Evolutionary conservation across 805 yeast species (phyloP).

Genomic region (Schwanniomyces vanrijiae): DNA sequence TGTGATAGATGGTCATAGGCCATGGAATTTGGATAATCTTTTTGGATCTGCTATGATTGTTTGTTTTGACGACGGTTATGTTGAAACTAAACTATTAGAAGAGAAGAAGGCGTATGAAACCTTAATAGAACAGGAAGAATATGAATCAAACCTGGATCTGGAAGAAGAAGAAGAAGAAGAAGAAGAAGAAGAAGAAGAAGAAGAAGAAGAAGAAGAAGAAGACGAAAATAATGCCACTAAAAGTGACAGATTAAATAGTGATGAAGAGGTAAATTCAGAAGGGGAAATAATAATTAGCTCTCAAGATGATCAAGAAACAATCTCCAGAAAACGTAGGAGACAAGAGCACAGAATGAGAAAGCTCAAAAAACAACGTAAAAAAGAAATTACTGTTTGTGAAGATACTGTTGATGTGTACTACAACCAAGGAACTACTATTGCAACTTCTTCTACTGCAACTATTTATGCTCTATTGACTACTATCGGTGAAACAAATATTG

Average conservation of each 20-base stretch:
- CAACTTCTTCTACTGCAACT: slow-evolving; percentile 74
- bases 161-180: slow-evolving; percentile 9
- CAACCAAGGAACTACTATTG: slow-evolving; percentile 75
- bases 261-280: slow-evolving; percentile 20
- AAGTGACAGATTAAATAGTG: slow-evolving; percentile 19
- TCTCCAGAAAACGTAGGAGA: slow-evolving; percentile 25
- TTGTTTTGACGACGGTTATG: slow-evolving; percentile 85
- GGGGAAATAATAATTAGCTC: slow-evolving; percentile 14
- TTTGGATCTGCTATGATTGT: slow-evolving; percentile 77
- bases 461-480: slow-evolving; percentile 76
- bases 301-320: slow-evolving; percentile 25
- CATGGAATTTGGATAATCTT: slow-evolving; percentile 93
- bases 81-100: slow-evolving; percentile 54
- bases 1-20: slow-evolving; percentile 88
- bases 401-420: slow-evolving; percentile 71
- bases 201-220: slow-evolving; percentile 26
- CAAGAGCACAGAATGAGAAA: slow-evolving; percentile 26
- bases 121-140: slow-evolving; percentile 43
- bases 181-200: slow-evolving; percentile 32
- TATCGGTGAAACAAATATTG: slow-evolving; percentile 76
- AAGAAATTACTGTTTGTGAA: slow-evolving; percentile 47
- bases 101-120: slow-evolving; percentile 65
- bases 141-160: slow-evolving; percentile 24
- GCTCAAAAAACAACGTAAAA: slow-evolving; percentile 39
- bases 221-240: slow-evolving; percentile 9